These are phyloP conservation scores for Pythium coloratum DNA, from an alignment of 352 stramenopile species.

Conservation along the genomic window DNA sequence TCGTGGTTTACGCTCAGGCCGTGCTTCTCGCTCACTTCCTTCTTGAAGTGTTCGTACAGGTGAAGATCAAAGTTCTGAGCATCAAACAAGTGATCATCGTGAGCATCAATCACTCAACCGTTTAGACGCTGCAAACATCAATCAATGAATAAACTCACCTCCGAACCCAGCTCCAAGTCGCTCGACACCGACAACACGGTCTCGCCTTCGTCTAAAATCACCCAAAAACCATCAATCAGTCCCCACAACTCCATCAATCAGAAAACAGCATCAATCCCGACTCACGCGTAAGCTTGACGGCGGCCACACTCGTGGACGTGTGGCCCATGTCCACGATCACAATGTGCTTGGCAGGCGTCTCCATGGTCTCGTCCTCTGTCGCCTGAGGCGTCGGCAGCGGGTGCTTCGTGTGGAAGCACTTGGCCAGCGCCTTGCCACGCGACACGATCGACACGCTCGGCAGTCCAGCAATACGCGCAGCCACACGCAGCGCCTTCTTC, in stretches of 20 bases:
- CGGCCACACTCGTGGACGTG: slow-evolving; percentile 66
- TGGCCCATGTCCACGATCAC: slow-evolving; percentile 89
- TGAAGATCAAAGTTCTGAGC: slow-evolving; percentile 63
- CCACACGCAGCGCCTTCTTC: slow-evolving; percentile 45
- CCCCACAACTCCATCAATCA: neutral
- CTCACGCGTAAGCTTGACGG: slow-evolving; percentile 66
- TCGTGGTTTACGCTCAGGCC: slow-evolving; percentile 50
- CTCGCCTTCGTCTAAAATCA: slow-evolving; percentile 40
- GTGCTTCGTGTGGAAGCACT: slow-evolving; percentile 86
- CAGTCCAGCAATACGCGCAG: slow-evolving; percentile 66
- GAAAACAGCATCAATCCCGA: neutral
- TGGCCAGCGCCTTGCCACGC: slow-evolving; percentile 56
- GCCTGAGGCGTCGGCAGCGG: slow-evolving; percentile 35
- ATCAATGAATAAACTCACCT: slow-evolving; percentile 28
- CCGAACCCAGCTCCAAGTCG: slow-evolving; percentile 60
- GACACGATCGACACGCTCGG: slow-evolving; percentile 49
- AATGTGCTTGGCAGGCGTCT: slow-evolving; percentile 64
- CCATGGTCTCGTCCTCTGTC: slow-evolving; percentile 15
- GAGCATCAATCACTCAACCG: neutral
- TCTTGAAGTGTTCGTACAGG: slow-evolving; percentile 81
- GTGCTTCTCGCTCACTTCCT: slow-evolving; percentile 59
- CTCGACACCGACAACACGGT: slow-evolving; percentile 52
- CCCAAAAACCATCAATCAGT: neutral
- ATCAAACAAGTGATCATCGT: neutral
- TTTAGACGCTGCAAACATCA: neutral